Base-by-base conservation (phyloP, 495 filamentous ascomycete species). In the Sphaerosporella brunnea region DNA sequence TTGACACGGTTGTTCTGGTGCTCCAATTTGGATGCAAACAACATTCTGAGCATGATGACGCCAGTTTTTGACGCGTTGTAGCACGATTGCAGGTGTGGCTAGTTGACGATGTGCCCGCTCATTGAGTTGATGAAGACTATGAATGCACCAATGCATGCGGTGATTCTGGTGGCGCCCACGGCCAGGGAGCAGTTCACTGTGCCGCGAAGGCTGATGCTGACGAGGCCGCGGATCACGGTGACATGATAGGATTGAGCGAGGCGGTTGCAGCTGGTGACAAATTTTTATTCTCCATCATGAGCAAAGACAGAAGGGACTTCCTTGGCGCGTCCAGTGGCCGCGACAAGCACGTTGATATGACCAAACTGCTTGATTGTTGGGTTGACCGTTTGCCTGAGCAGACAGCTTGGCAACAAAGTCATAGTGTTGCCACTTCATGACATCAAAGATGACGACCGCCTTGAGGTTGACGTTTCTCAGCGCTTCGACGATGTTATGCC, bases 251-350 rank as follows among this genome's bases (percentile, higher is more conserved):
- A 64, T 58, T 75, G 72, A 30, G 74, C 73, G 62, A 65, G 72
- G 58, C 74, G 80, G 65, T 69, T 83, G 48, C 78, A 80, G 45
- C 53, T 56, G 51, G 35, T 28, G 26, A 42, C 5, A 25, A 10
- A n/a, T 43, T 26, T 25, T 13, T 24, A 36, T 21, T 36, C 45
- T 38, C 18, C 19, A 2, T 15, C 19, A 20, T 23, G 25, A 24
- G 3, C 21, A 11, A 7, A 24, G 28, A 37, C n/a, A 36, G 32
- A 36, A 10, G 16, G 7, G 28, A 64, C 71, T 64, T 67, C 72
- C 70, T 85, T 80, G 52, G 84, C 82, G 48, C 92, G 84, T 53
- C 85, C 84, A 24, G 84, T 85, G 45, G 81, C 80, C 64, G 83
- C 86, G 65, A 92, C 72, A 11, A 85, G 66, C 19, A 87, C 78